These are phyloP conservation scores for Eragrostis curvula DNA, from an alignment of 176 grass and related monocot genomes.

Conservation along the genomic window DNA sequence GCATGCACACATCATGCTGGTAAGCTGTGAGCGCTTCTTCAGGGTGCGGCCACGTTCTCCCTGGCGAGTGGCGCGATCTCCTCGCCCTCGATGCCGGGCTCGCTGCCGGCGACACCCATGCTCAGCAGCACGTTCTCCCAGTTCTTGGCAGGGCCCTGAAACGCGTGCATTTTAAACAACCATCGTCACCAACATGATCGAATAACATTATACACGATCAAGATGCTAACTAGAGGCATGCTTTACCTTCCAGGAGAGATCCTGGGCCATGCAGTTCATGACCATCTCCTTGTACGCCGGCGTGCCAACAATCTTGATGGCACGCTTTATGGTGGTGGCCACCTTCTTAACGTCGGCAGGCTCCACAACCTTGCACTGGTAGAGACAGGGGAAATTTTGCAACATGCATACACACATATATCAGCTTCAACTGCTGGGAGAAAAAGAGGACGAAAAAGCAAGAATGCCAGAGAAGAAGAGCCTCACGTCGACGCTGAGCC, in stretches of 20 bases:
- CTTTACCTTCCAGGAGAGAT: conserved; percentile 95
- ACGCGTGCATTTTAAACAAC: not conserved
- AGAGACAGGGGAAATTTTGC: conserved; percentile 1
- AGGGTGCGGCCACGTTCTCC: conserved; percentile 89
- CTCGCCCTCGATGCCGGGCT: conserved; percentile 69
- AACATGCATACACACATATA: not conserved
- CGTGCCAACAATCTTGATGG: conserved; percentile 67
- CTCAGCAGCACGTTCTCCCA: conserved; percentile 75
- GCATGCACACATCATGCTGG: not conserved
- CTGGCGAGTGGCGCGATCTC: conserved; percentile 80
- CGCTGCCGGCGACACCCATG: conserved; percentile 59
- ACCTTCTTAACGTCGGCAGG: conserved; percentile 71
- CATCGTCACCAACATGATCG: not conserved
- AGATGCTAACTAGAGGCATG: not conserved
- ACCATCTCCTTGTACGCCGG: conserved; percentile 69
- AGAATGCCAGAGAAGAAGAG: not conserved
- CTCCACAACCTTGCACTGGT: conserved; percentile 68
- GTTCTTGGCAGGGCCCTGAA: conserved; percentile 78
- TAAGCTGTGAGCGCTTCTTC: conserved; percentile 29
- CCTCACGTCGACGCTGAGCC: conserved; percentile 74
- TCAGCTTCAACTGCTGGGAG: not conserved
- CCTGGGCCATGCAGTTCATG: conserved; percentile 89
- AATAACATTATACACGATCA: not conserved
- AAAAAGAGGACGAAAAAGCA: not conserved
- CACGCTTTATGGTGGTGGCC: conserved; percentile 63